Evolutionary conservation across 2,329 filamentous ascomycete species (phyloP).

Genomic region (Botrytis deweyae): DNA sequence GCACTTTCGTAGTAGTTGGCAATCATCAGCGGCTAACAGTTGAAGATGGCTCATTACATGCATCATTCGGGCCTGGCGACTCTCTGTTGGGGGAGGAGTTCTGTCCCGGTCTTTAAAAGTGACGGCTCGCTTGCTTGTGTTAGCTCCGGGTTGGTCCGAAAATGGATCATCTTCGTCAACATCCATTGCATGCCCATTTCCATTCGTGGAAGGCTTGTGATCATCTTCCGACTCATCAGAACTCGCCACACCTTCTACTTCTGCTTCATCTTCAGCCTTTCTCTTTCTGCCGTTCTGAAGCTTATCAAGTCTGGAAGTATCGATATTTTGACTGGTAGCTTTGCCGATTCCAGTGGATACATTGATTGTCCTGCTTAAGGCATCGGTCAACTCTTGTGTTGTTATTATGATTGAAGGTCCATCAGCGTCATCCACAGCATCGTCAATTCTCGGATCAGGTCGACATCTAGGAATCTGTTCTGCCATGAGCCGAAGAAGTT

Average conservation of each 20-base stretch:
- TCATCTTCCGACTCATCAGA: constrained; percentile 32
- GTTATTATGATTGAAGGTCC: constrained; percentile 46
- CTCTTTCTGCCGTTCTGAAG: constrained; percentile 41
- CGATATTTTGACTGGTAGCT: constrained; percentile 48
- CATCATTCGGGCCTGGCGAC: constrained; percentile 47
- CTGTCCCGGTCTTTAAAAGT: constrained; percentile 51
- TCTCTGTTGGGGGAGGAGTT: constrained; percentile 15
- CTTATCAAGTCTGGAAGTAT: constrained; percentile 50
- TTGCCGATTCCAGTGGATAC: constrained; percentile 59
- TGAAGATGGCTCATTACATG: constrained; percentile 72
- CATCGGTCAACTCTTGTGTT: constrained; percentile 56
- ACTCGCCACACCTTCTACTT: constrained; percentile 30
- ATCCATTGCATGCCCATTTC: constrained; percentile 23
- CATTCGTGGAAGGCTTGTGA: constrained; percentile 22
- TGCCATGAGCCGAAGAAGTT: constrained; percentile 70
- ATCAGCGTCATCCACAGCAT: constrained; percentile 39
- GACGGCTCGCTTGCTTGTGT: constrained; percentile 40
- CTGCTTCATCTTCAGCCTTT: constrained; percentile 34
- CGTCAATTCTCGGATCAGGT: constrained; percentile 52
- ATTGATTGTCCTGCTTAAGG: constrained; percentile 53
- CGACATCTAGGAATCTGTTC: constrained; percentile 67
- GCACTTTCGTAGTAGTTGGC: constrained; percentile 67
- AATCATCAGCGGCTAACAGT: constrained; percentile 66
- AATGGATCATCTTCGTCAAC: constrained; percentile 31
- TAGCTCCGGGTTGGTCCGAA: constrained; percentile 7